Evolutionary conservation across 2,329 filamentous ascomycete species (phyloP), one percentile per base, ranked within the genome.

Genomic region (Ascochyta pisi): DNA sequence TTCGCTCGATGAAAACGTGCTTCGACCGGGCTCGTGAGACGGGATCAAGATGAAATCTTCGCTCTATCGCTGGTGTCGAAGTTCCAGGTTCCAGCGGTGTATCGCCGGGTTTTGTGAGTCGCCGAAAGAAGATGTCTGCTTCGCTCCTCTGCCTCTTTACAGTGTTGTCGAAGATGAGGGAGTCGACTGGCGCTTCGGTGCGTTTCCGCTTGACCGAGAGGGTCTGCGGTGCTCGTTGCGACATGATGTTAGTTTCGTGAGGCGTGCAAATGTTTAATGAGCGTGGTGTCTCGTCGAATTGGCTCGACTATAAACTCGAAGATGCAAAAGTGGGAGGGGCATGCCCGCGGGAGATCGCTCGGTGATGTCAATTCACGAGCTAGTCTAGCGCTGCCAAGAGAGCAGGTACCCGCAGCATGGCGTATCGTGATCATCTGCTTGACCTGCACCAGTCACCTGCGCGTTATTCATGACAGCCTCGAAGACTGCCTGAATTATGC

Each of bases 161-260:
- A 31, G 37, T 58, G 47, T 62, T 53, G 39, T 73, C 67, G 51
- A 71, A 64, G 23, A 69, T 53, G 45, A 84, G 73, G 22, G 79
- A 78, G 57, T 85, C 83, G n/a, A 84, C 79, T 3, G 83, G 82
- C 43, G 83, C 81, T 50, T 86, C 83, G 51, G 81, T 79, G 51
- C 83, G 80, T 61, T 83, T 82, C 52, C 84, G 79, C 73, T 86
- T 86, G 67, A 86, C 64, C 9, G 68, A 69, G 41, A 75, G 65
- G 8, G 70, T 71, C 44, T 69, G 66, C 1, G 71, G 72, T 3
- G 68, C 65, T 45, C 56, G 43, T 50, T 50, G 50, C 13, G 54
- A 57, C 57, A 61, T 56, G 13, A 6, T 46, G 37, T 9, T 7
- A 6, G 23, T n/a, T 3, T 12, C 8, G 37, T 7, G 4, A 10